Evolutionary conservation across 257 asterid genomes (phyloP).

Genomic region (Scutellaria baicalensis): DNA sequence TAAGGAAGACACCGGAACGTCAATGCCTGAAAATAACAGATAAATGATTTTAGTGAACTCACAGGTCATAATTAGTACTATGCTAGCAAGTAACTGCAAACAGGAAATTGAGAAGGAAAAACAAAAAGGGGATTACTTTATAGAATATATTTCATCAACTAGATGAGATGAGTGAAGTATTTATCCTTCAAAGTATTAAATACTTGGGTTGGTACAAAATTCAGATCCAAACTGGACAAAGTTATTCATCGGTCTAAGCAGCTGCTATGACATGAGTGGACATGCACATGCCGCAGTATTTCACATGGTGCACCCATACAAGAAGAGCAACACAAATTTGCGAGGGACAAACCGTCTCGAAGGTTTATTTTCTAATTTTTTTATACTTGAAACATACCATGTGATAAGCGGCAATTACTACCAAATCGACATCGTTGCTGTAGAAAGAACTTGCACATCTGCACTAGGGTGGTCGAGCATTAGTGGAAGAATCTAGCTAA

Average conservation of each 20-base stretch:
- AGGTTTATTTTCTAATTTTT: constrained; percentile 16
- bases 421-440: constrained; percentile 99
- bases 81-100: background rate
- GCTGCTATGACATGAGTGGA: background rate
- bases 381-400: constrained; percentile 75
- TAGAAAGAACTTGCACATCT: constrained; percentile 99
- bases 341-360: constrained; percentile 12
- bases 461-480: constrained; percentile 84
- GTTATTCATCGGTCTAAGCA: background rate
- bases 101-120: background rate
- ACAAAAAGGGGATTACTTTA: background rate
- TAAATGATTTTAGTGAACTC: background rate
- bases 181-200: background rate
- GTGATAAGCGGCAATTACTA: constrained; percentile 97
- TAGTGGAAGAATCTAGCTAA: constrained; percentile 47
- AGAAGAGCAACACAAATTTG: background rate
- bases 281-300: background rate
- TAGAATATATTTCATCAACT: background rate
- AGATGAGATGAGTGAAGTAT: constrained; percentile 1
- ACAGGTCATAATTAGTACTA: background rate
- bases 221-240: background rate
- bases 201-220: background rate
- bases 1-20: constrained; percentile 59
- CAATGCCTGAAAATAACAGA: constrained; percentile 45
- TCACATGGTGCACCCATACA: constrained; percentile 6